A percentile compares a stretch with the other conserved stretches of the same genome.
These are phyloP conservation scores for Stephanodiscus triporus DNA, from an alignment of 108 stramenopile species.

Conservation along the genomic window DNA sequence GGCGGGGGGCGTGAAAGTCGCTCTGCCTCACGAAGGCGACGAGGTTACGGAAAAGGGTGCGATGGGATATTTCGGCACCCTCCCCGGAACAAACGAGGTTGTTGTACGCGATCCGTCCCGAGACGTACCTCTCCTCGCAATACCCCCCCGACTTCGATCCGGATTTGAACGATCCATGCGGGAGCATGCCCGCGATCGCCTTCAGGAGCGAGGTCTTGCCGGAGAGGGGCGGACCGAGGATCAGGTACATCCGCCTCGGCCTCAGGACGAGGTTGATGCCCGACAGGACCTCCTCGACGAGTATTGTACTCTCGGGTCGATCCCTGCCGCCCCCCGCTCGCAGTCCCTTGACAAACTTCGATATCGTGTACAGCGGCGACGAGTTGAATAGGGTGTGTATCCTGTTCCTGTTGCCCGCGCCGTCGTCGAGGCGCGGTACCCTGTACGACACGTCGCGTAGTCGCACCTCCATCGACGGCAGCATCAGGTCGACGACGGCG, in stretches of 20 bases:
- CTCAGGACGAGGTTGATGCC: constrained; percentile 41
- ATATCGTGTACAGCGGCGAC: background rate
- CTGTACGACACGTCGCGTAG: background rate
- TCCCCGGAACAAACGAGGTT: constrained; percentile 22
- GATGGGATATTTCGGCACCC: constrained; percentile 9
- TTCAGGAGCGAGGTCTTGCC: constrained; percentile 46
- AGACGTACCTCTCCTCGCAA: constrained; percentile 18
- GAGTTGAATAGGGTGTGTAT: background rate
- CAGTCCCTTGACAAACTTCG: background rate
- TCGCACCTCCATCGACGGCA: background rate
- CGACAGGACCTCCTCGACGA: constrained; percentile 17
- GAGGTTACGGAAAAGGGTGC: constrained; percentile 27
- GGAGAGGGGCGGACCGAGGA: constrained; percentile 42
- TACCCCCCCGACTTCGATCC: constrained; percentile 3
- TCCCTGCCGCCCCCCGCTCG: background rate
- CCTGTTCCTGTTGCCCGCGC: background rate
- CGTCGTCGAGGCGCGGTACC: background rate
- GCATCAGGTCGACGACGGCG: background rate
- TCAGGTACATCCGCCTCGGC: constrained; percentile 54
- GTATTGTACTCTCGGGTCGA: background rate
- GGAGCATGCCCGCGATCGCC: constrained; percentile 43
- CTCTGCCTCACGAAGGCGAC: constrained; percentile 43
- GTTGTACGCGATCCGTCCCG: constrained; percentile 36
- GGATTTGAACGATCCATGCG: constrained; percentile 15
- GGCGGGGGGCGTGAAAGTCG: constrained; percentile 42